Base-by-base conservation (phyloP, 2,329 filamentous ascomycete species). In the Fusarium humuli region DNA sequence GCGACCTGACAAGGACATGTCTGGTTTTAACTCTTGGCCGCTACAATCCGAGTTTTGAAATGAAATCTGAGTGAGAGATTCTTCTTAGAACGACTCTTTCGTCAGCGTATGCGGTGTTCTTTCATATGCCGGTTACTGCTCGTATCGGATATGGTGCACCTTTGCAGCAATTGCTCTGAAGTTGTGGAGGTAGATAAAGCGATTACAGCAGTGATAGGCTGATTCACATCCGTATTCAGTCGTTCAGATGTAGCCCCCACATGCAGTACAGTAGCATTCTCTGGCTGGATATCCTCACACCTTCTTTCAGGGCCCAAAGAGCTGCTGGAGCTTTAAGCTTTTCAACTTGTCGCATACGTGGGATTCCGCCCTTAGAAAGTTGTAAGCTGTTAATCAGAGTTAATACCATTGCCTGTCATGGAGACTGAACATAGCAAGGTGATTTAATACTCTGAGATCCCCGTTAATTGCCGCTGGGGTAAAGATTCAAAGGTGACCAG, bases 281-380 rank as follows among this genome's bases (percentile, higher is more conserved):
- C 44, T 49, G 40, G 41, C 34, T 42, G 65, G 67, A 70, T 70
- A 70, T 68, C 14, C 44, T 53, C 67, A 70, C 67, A 55, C 67
- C 67, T 53, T 29, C 18, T 41, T 46, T 41, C 29, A 34, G 40
- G 18, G n/a, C 44, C 14, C n/a, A 57, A 27, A 22, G 60, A 37
- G 34, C 34, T 37, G 42, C 50, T 63, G 52, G 57, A 45, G 48
- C 52, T 52, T 50, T 25, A 46, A 60, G 42, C 57, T 67, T 62
- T 53, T 41, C 45, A 42, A 48, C 47, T 49, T 46, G 25, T 55
- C 22, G 37, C 47, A 44, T 49, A 27, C 34, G 29, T n/a, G 14
- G 42, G 29, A 27, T 27, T 22, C 49, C 27, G 22, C 32, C 11
- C 27, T 34, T 40, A 18, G 29, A 48, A 56, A 29, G 20, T 20